Base-by-base conservation (phyloP, 176 grass and related monocot species). In the Puya raimondii region DNA sequence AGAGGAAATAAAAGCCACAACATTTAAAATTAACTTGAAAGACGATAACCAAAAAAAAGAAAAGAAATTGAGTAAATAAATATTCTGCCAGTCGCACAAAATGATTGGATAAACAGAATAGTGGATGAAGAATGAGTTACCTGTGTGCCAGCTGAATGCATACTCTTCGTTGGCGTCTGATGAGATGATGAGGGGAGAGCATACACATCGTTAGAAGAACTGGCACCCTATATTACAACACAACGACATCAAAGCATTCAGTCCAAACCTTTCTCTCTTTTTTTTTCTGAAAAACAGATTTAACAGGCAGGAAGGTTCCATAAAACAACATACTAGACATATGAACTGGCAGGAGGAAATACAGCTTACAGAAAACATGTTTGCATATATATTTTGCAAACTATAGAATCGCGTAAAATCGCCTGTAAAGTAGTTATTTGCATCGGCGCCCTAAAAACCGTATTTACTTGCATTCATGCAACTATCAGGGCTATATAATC, bases 121-220 rank as follows among this genome's bases (percentile, higher is more conserved):
- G 64, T 50, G 66, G 4, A 42, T 47, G 21, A 64, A 51, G 48
- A 75, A 63, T 53, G 49, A 63, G 64, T 51, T 85, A 88, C 89
- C 89, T 92, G 73, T 51, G 64, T 91, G 49, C 76, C 74, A 48
- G 77, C 74, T 49, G 57, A 53, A 76, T 78, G 61, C 66, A 68
- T 64, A 75, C 29, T 75, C 48, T 68, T 69, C 29, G 70, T 2
- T 56, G 13, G 77, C 12, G 68, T 33, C 29, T 83, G 76, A 48
- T 68, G 66, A 61, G 69, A 72, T 70, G 76, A 75, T 48, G 57
- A 73, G 64, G 76, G 73, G 49, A 70, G 72, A 22, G 12, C 67
- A 65, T 74, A 75, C 23, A 69, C 47, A 83, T 83, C 67, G 20
- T 48, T 80, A 2, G 70, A 88, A 76, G 71, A 79, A 80, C 74